A percentile compares a stretch with the other conserved stretches of the same genome.
phyloP scores from a whole-genome alignment of 257 asterid species.

The Solanum okadae region DNA sequence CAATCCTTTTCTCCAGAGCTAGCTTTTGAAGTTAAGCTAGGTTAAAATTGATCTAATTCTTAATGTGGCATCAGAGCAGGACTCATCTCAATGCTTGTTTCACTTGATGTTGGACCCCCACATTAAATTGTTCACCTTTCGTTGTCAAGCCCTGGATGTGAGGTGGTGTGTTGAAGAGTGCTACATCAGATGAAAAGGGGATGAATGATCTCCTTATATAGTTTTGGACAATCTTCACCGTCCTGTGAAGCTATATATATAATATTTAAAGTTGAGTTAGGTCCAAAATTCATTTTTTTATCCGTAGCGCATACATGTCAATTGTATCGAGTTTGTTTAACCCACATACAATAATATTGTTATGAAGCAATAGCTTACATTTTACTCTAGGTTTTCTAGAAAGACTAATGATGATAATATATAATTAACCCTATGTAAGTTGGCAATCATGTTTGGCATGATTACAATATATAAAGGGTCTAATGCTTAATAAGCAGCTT shows the following conservation, averaged over 20 bases:
- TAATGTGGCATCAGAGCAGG: background rate
- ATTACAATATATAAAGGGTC: background rate
- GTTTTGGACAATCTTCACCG: background rate
- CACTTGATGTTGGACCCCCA: background rate
- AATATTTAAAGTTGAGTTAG: background rate
- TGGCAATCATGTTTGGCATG: background rate
- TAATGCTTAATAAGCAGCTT: background rate
- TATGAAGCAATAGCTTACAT: background rate
- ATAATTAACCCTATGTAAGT: background rate
- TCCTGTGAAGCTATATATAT: background rate
- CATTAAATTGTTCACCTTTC: background rate
- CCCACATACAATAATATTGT: background rate
- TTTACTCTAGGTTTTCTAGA: background rate
- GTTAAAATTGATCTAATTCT: background rate
- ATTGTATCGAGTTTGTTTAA: background rate
- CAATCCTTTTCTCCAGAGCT: background rate
- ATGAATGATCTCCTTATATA: background rate
- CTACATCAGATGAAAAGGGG: background rate
- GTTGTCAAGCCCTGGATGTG: background rate
- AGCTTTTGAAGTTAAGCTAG: background rate
- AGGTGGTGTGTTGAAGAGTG: background rate
- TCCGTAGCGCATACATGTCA: background rate
- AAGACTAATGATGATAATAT: background rate
- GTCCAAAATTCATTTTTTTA: background rate
- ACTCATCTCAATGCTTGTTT: background rate